Evolutionary conservation across 441 rosid species (phyloP).

Genomic region (Mallotus repandus): DNA sequence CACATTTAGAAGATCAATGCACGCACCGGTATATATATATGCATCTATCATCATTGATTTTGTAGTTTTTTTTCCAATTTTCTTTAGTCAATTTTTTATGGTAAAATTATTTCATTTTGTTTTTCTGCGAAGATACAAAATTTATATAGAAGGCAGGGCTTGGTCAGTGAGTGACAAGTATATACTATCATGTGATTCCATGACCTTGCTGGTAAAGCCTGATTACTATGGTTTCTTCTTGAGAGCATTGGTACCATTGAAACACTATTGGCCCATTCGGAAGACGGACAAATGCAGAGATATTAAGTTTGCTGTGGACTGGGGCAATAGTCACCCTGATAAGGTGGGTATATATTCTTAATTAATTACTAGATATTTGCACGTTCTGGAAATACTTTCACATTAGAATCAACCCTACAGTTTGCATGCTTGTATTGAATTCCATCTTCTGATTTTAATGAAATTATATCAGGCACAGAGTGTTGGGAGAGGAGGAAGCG

Average conservation of each 20-base stretch:
- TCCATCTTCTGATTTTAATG: too few relatives aligned
- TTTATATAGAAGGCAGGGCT: slow-evolving; percentile 23
- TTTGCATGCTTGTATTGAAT: too few relatives aligned
- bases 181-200: slow-evolving; percentile 68
- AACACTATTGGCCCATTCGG: slow-evolving; percentile 76
- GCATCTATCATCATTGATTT: too few relatives aligned
- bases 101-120: not conserved
- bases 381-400: too few relatives aligned
- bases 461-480: slow-evolving; percentile 44
- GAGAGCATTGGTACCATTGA: slow-evolving; percentile 58
- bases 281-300: slow-evolving; percentile 41
- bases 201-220: slow-evolving; percentile 51
- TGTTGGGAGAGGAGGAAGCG: slow-evolving; percentile 58
- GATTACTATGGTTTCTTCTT: slow-evolving; percentile 58
- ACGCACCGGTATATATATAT: slow-evolving; percentile 44
- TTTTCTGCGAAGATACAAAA: slow-evolving; percentile 19
- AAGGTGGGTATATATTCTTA: slow-evolving; percentile 33
- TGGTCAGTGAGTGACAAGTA: slow-evolving; percentile 68
- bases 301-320: slow-evolving; percentile 66
- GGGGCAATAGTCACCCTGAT: slow-evolving; percentile 57
- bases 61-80: too few relatives aligned
- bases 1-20: slow-evolving; percentile 65
- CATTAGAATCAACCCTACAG: too few relatives aligned
- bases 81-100: too few relatives aligned
- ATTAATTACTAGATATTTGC: too few relatives aligned